Evolutionary conservation across 805 yeast species (phyloP), one percentile per base, ranked within the genome.

Genomic region (Kazachstania psychrophila): DNA sequence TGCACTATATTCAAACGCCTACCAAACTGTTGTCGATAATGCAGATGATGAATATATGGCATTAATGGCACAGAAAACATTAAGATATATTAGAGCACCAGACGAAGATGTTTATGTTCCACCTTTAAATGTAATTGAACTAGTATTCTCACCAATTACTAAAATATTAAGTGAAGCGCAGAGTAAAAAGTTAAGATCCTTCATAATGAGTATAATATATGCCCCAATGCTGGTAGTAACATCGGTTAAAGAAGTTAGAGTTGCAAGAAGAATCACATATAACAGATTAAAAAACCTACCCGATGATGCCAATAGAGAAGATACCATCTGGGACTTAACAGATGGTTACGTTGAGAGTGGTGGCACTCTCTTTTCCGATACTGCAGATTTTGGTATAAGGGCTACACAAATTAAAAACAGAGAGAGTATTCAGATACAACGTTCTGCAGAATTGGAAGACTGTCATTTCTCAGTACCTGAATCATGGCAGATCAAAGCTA

Each of bases 41-140:
- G 86, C 95, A 1, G 74, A 79, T 14, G 85, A 82, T 52, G 95
- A 86, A 56, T 86, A 79, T 53, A 71, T 85, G 65, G 94, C 94
- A 0, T 69, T 84, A 37, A 82, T 82, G 46, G 83, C 95, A 4
- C 81, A 81, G 43, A 84, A 86, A 65, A 84, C 94, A 0, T 68
- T 86, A 47, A 69, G 88, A 43, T 86, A 81, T 54, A 76, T 85
- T 36, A 69, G 95, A 48, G 95, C 95, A 0, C 95, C 95, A 0
- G 95, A 86, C 61, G 79, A 76, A 40, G 76, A 81, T 51, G 81
- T 85, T 28, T 86, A 75, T 54, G 87, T 84, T 18, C 89, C 95
- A 4, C 95, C 95, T 4, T 69, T 84, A 45, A 86, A 86, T 55
- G 56, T 86, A 46, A 60, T 86, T 37, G 95, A 86, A 57, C 33